A percentile compares a stretch with the other conserved stretches of the same genome.
phyloP scores from a whole-genome alignment of 108 stramenopile species.

The Nitzschia inconspicua region DNA sequence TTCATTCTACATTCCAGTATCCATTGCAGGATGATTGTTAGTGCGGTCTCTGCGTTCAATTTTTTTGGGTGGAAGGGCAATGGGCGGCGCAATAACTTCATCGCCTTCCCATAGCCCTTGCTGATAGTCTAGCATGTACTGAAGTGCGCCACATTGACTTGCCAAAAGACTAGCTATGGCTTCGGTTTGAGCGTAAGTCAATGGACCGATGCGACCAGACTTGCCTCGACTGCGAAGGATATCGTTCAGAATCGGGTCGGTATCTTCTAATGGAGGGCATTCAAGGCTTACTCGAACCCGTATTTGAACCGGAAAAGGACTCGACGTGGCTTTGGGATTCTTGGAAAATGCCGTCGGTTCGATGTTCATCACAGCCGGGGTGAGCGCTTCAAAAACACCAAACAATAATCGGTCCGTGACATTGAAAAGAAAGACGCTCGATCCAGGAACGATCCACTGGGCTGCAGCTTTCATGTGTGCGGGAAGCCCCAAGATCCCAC shows the following conservation, averaged over 20 bases:
- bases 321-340: slow-evolving; percentile 79
- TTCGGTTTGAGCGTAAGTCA: slow-evolving; percentile 77
- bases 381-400: slow-evolving; percentile 90
- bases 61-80: slow-evolving; percentile 78
- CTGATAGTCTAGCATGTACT: slow-evolving; percentile 81
- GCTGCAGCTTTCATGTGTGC: slow-evolving; percentile 85
- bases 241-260: slow-evolving; percentile 77
- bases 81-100: slow-evolving; percentile 66
- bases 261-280: slow-evolving; percentile 84
- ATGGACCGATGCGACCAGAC: slow-evolving; percentile 69
- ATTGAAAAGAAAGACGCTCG: slow-evolving; percentile 85
- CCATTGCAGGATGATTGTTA: too few relatives aligned
- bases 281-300: slow-evolving; percentile 78
- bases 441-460: slow-evolving; percentile 68
- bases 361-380: slow-evolving; percentile 68
- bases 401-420: slow-evolving; percentile 81
- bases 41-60: slow-evolving; percentile 36
- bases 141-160: slow-evolving; percentile 78
- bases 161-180: slow-evolving; percentile 77
- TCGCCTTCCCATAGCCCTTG: slow-evolving; percentile 52
- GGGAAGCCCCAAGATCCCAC: slow-evolving; percentile 87
- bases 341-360: slow-evolving; percentile 86
- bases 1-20: too few relatives aligned
- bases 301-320: slow-evolving; percentile 86
- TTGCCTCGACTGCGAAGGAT: slow-evolving; percentile 75